Evolutionary conservation across 352 stramenopile genomes (phyloP).

Genomic region (Peronospora belbahrii): DNA sequence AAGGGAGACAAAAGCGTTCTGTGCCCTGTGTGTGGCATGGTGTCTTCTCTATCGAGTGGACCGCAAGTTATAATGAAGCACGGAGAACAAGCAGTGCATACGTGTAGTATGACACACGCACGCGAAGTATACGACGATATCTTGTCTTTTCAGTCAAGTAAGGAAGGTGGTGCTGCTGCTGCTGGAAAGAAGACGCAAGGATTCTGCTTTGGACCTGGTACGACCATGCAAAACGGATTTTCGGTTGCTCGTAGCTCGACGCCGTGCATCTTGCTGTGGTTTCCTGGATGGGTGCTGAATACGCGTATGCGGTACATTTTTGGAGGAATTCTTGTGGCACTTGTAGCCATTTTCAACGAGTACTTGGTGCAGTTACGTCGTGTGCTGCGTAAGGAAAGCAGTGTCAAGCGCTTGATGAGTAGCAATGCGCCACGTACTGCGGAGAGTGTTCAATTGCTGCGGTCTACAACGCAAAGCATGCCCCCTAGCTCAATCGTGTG

Average conservation of each 20-base stretch:
- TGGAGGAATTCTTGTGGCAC: constrained; percentile 42
- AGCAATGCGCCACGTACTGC: constrained; percentile 10
- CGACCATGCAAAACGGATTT: constrained; percentile 74
- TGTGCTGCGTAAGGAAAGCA: constrained; percentile 58
- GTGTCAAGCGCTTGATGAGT: constrained; percentile 28
- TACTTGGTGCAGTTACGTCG: constrained; percentile 64
- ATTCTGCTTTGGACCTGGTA: constrained; percentile 56
- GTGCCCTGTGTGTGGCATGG: constrained; percentile 68
- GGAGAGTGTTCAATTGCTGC: constrained; percentile 40
- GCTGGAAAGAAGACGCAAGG: constrained; percentile 2
- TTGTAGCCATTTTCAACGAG: constrained; percentile 63
- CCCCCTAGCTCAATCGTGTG: constrained; percentile 29
- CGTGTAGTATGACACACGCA: constrained; percentile 63
- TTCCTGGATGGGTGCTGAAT: constrained; percentile 60
- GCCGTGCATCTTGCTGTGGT: constrained; percentile 66
- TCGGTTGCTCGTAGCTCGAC: constrained; percentile 31
- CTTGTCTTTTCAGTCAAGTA: constrained; percentile 28
- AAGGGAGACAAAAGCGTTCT: constrained; percentile 23
- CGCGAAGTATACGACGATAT: constrained; percentile 53
- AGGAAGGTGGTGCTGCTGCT: neutral
- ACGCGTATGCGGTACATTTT: constrained; percentile 44
- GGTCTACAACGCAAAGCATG: constrained; percentile 26
- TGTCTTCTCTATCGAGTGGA: constrained; percentile 36
- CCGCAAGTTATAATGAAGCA: constrained; percentile 49
- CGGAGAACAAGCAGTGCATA: constrained; percentile 52